Percentiles rank a stretch among this genome's conserved stretches.
Evolutionary conservation across 768 basidiomycete species (phyloP).

Genomic region (Mrakia frigida): DNA sequence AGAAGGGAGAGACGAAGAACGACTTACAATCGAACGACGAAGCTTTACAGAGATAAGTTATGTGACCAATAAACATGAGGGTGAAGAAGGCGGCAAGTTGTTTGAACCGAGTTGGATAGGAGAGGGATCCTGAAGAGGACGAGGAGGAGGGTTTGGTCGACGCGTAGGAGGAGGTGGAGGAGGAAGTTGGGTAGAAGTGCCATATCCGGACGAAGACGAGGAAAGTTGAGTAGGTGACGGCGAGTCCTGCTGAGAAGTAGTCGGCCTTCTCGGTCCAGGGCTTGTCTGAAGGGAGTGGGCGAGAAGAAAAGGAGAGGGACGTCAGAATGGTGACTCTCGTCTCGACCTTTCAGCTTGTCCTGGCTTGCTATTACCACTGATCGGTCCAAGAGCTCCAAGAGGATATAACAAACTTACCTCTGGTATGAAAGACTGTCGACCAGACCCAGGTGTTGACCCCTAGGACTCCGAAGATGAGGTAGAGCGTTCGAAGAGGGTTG

Average conservation of each 20-base stretch:
- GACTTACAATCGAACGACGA: conserved; percentile 24
- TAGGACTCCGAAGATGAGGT: conserved; percentile 59
- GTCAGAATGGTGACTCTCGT: neutral
- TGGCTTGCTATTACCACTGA: too few relatives aligned
- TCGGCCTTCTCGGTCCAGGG: conserved; percentile 82
- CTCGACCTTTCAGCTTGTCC: neutral
- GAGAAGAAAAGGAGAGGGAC: neutral
- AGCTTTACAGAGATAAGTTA: conserved; percentile 16
- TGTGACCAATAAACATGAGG: conserved; percentile 48
- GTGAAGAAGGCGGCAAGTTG: conserved; percentile 38
- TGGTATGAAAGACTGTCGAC: conserved; percentile 84
- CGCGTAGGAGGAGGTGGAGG: neutral
- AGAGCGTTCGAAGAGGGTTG: conserved; percentile 43
- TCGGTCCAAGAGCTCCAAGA: too few relatives aligned
- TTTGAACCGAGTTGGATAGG: conserved; percentile 36
- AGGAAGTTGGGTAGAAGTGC: conserved; percentile 57
- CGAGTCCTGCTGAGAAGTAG: conserved; percentile 87
- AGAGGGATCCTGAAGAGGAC: conserved; percentile 35
- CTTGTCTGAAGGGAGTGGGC: conserved; percentile 53
- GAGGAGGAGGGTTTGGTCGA: conserved; percentile 21
- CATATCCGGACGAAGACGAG: conserved; percentile 69
- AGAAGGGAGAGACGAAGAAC: neutral
- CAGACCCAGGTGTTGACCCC: conserved; percentile 90
- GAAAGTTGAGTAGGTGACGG: conserved; percentile 76
- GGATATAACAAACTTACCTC: too few relatives aligned